Conservation (phyloP, 441 rosid genomes). For the Flueggea neowawraea region DNA sequence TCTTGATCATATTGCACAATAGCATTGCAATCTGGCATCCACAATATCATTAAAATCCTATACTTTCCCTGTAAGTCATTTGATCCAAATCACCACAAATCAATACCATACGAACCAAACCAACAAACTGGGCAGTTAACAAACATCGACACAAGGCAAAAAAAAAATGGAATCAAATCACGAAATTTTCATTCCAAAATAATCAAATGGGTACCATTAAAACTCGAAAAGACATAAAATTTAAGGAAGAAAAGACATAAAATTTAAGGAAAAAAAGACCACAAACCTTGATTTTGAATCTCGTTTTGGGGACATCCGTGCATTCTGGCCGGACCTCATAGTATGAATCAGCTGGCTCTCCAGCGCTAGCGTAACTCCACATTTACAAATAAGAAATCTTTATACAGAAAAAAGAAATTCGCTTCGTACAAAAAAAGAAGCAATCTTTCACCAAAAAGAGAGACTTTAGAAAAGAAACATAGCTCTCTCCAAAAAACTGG, state of each 20-base stretch:
- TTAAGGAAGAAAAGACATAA: not conserved
- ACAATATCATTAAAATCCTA: too few relatives aligned
- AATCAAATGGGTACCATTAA: too few relatives aligned
- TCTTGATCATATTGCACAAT: too few relatives aligned
- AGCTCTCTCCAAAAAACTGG: constrained; percentile 5
- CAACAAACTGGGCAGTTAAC: not conserved
- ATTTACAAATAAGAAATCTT: constrained; percentile 27
- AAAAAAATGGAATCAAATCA: too few relatives aligned
- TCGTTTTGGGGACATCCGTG: constrained; percentile 78
- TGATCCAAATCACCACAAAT: constrained; percentile 11
- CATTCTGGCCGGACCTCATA: constrained; percentile 88
- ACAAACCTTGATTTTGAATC: constrained; percentile 83
- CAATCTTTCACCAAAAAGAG: not conserved
- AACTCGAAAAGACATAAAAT: not conserved
- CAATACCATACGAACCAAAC: not conserved
- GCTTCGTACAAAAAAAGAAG: not conserved
- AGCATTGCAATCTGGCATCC: too few relatives aligned
- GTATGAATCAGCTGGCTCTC: constrained; percentile 81
- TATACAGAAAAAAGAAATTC: not conserved
- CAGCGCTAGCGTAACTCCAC: constrained; percentile 43
- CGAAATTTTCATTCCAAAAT: too few relatives aligned
- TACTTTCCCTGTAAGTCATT: not conserved
- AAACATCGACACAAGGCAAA: not conserved
- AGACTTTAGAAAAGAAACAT: not conserved
- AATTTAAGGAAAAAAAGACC: not conserved